Conservation (phyloP, 2,329 filamentous ascomycete genomes). For the Knoxdaviesia capensis region DNA sequence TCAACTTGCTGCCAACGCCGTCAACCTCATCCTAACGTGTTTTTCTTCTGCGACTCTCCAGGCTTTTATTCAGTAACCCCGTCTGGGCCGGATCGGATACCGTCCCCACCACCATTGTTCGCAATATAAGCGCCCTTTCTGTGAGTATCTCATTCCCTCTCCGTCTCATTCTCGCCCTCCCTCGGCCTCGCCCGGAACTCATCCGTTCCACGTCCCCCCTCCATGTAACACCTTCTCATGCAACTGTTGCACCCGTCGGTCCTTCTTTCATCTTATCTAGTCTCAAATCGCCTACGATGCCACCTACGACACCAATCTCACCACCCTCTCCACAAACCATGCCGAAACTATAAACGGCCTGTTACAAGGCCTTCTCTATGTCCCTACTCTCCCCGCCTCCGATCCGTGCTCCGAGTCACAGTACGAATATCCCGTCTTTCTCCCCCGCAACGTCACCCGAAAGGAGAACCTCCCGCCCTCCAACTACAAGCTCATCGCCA, state of each 20-base stretch:
- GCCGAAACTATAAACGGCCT: constrained; percentile 35
- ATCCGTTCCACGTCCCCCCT: no score
- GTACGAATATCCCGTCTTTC: constrained; percentile 24
- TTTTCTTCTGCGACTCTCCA: constrained; percentile 8
- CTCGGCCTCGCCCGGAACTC: no score
- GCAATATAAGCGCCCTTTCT: constrained; percentile 34
- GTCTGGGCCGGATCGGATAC: constrained; percentile 28
- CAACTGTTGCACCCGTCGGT: no score
- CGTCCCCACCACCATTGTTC: constrained; percentile 30
- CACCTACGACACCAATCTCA: constrained; percentile 37
- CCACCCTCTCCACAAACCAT: constrained; percentile 54
- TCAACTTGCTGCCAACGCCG: background rate
- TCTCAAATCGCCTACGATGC: constrained; percentile 31
- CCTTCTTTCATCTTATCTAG: constrained; percentile 7
- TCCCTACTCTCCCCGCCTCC: constrained; percentile 43
- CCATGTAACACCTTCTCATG: no score
- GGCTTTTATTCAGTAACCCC: constrained; percentile 40
- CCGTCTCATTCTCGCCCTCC: background rate
- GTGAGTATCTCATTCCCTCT: constrained; percentile 17
- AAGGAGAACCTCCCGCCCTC: constrained; percentile 44
- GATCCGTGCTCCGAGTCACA: constrained; percentile 44
- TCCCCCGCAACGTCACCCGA: constrained; percentile 59
- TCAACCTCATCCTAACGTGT: no score
- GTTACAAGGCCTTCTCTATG: constrained; percentile 66
- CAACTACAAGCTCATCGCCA: constrained; percentile 56